Evolutionary conservation across 768 basidiomycete genomes (phyloP).

Genomic region (Multifurca ochricompacta): DNA sequence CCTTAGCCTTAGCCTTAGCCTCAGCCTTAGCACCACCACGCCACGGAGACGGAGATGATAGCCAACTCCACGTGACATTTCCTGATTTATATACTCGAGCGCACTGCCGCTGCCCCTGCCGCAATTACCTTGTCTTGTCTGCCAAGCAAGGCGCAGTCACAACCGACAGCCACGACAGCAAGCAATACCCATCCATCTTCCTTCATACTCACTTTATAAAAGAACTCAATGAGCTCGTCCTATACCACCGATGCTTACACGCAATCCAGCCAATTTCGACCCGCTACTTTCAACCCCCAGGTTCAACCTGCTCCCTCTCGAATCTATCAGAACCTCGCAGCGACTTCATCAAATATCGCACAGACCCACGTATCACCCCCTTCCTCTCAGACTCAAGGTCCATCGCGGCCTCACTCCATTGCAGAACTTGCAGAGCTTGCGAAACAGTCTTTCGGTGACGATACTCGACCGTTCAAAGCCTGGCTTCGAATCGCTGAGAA

Average conservation of each 20-base stretch:
- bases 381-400: background rate
- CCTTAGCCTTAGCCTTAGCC: too few relatives aligned
- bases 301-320: background rate
- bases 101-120: background rate
- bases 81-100: background rate
- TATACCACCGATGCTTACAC: background rate
- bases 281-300: conserved; percentile 4
- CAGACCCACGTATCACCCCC: conserved; percentile 1
- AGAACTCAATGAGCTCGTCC: conserved; percentile 10
- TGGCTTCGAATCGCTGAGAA: conserved; percentile 60
- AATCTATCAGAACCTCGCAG: conserved; percentile 13
- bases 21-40: too few relatives aligned
- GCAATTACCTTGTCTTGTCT: too few relatives aligned
- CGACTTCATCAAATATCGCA: conserved; percentile 4
- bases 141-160: too few relatives aligned
- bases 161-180: too few relatives aligned
- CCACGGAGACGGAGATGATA: too few relatives aligned
- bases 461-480: conserved; percentile 51
- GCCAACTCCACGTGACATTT: conserved; percentile 8
- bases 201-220: background rate
- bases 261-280: conserved; percentile 9
- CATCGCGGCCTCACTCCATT: conserved; percentile 41
- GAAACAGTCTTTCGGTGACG: conserved; percentile 48
- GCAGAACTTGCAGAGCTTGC: conserved; percentile 59
- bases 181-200: too few relatives aligned